Conservation (phyloP, 2,329 filamentous ascomycete species). For the Fusarium coffeatum region DNA sequence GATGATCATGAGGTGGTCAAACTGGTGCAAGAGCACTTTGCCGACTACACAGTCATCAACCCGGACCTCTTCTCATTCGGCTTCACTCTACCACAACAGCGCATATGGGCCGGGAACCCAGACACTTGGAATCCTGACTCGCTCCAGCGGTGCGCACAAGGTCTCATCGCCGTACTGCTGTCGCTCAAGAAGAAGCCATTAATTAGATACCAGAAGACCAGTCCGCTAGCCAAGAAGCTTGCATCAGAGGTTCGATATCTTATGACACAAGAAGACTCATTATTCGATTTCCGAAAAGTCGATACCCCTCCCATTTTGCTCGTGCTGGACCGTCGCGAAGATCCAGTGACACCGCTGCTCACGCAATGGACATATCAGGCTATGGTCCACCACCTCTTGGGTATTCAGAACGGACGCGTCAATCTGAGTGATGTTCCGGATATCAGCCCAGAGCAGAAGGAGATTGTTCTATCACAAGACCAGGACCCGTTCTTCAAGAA, state of each 20-base stretch:
- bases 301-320: conserved; percentile 95
- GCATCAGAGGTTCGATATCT: conserved; percentile 92
- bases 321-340: conserved; percentile 89
- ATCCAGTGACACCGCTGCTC: conserved; percentile 91
- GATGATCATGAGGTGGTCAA: conserved; percentile 98
- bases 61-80: conserved; percentile 90
- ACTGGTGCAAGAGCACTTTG: conserved; percentile 93
- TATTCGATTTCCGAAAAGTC: conserved; percentile 95
- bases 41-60: conserved; percentile 95
- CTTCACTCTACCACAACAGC: conserved; percentile 76
- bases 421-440: conserved; percentile 87
- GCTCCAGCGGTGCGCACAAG: conserved; percentile 87
- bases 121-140: conserved; percentile 94
- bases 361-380: conserved; percentile 99
- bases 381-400: conserved; percentile 98
- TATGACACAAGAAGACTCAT: conserved; percentile 93
- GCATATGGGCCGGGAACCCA: conserved; percentile 83
- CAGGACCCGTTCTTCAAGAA: conserved; percentile 99
- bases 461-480: conserved; percentile 95
- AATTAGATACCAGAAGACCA: conserved; percentile 93
- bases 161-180: conserved; percentile 83
- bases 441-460: conserved; percentile 85
- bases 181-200: conserved; percentile 97
- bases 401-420: conserved; percentile 94
- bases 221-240: conserved; percentile 88